Base-by-base conservation (phyloP, 202 grass and related monocot species). In the Thinopyrum obtusiflorum region DNA sequence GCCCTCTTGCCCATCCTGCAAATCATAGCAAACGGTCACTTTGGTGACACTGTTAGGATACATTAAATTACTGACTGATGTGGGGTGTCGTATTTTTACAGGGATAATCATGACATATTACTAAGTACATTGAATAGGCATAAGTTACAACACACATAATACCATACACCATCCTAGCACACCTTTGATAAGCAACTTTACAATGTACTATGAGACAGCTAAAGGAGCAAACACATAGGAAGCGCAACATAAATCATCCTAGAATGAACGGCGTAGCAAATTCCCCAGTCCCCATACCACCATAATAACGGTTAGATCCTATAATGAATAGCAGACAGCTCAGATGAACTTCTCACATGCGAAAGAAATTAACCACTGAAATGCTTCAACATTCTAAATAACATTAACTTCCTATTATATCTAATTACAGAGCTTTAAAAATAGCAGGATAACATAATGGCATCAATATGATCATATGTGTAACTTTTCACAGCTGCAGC, bases 1-100 rank as follows among this genome's bases (percentile, higher is more conserved):
- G 59, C 61, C 79, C 79, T 89, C 93, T 87, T 93, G 83, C n/a
- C 71, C 80, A 84, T 85, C 83, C 91, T 89, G 81, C 73, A 95
- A 68, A 83, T 77, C 59, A 86, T 80, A 77, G 74, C 11, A 76
- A 80, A 69, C 23, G 32, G 49, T 83, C 7, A 66, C 36, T 80
- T 44, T 4, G 3, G 46, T 75, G 31, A 31, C 68, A 71, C 60
- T 69, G 11, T 79, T 87, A 60, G 13, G 32, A 79, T 42, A 42
- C 60, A 72, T 17, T 46, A 31, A 74, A 31, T 53, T 75, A 75
- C 9, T 26, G 36, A 40, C 18, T 85, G 11, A 31, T 69, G 53
- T 7, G 28, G 49, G 18, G 23, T 69, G 53, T 7, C 11, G 49
- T 84, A 29, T 80, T 63, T 83, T 33, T 44, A 12, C 26, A 80